A percentile compares a stretch with the other conserved stretches of the same genome.
Conservation (phyloP, 2,329 filamentous ascomycete species). For the Aspergillus fructus region DNA sequence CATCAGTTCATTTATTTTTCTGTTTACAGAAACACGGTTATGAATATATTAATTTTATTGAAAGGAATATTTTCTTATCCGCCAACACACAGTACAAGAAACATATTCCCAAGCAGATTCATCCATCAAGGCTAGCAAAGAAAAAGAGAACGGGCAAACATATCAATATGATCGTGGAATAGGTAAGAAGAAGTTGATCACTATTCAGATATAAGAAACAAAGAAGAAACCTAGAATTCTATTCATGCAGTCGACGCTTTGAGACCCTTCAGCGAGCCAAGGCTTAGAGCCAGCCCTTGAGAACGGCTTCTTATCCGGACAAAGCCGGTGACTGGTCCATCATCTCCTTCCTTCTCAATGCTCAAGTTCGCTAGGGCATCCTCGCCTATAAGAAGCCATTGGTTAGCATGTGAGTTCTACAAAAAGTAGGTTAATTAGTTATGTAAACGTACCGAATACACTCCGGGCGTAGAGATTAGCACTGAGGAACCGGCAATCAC, state of each 20-base stretch:
- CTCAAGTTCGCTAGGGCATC: conserved; percentile 96
- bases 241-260: conserved; percentile 62
- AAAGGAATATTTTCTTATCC: conserved; percentile 26
- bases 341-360: conserved; percentile 95
- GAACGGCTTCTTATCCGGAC: conserved; percentile 96
- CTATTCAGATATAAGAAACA: conserved; percentile 29
- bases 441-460: conserved; percentile 79
- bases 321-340: conserved; percentile 94
- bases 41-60: conserved; percentile 18
- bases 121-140: conserved; percentile 26
- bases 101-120: conserved; percentile 30
- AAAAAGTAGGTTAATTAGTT: not conserved
- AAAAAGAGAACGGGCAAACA: conserved; percentile 19
- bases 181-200: conserved; percentile 30
- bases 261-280: conserved; percentile 91
- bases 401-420: conserved; percentile 21
- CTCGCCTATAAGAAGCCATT: conserved; percentile 66
- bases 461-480: conserved; percentile 95
- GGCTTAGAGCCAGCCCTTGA: conserved; percentile 87
- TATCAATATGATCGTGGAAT: conserved; percentile 16
- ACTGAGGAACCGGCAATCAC: conserved; percentile 96
- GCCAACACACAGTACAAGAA: conserved; percentile 26
- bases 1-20: not conserved
- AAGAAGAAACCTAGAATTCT: conserved; percentile 23
- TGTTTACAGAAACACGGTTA: not conserved